Base-by-base conservation (phyloP, 495 filamentous ascomycete species). In the Penicillium mononematosum region DNA sequence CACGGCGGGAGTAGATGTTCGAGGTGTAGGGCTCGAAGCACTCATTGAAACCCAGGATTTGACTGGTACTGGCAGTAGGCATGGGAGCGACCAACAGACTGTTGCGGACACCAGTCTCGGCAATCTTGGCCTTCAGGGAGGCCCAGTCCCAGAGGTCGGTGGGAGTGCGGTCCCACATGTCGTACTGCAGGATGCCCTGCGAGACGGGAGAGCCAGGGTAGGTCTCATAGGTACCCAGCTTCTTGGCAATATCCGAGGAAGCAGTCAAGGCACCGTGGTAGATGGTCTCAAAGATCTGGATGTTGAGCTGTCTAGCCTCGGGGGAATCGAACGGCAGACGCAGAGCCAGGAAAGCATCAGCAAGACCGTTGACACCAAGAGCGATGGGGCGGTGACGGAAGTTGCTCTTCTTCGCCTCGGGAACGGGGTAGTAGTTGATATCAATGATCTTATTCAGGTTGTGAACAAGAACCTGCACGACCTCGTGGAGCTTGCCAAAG, bases 21-120 rank as follows among this genome's bases (percentile, higher is more conserved):
- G 92, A 96, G 6, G 94, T 98, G 76, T 98, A 98, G 16, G 94
- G 94, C 82, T 98, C 94, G 73, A 98, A 98, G 82, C 94, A 98
- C 74, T 98, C 94, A 70, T 98, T 98, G 84, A 95, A 92, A 61
- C 94, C 94, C 51, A 97, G 79, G 68, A 98, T 98, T 78, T 98
- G 94, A 61, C 88, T 93, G 36, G 94, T 98, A 58, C 86, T 90
- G 47, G 94, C 94, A 55, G 94, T 98, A 14, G 94, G 94, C 94
- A 98, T 98, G 60, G 94, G 94, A 17, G 95, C 94, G 53, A 98
- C 85, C 53, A 98, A 81, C 66, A 98, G 76, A 72, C 87, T 92
- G 85, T 98, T 98, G 70, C 92, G 90, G 31, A 98, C 83, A 74
- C 94, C 94, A 61, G 92, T 83, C 77, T 95, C 82, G 61, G 90